Conservation (phyloP, 1,284 basidiomycete genomes). For the Cryptococcus sp. region DNA sequence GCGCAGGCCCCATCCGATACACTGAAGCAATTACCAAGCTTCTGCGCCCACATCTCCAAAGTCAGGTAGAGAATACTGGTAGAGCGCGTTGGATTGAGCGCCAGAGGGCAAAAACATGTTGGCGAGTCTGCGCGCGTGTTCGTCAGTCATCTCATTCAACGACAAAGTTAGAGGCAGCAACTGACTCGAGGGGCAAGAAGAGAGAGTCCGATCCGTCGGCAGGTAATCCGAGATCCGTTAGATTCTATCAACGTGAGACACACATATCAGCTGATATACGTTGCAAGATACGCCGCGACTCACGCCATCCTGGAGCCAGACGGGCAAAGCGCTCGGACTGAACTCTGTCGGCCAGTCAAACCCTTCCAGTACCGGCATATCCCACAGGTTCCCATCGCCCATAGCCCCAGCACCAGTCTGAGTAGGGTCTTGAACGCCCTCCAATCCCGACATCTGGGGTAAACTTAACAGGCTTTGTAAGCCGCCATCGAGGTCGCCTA, state of each 20-base stretch:
- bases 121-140: conserved; percentile 35
- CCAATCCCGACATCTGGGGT: conserved; percentile 25
- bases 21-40: conserved; percentile 43
- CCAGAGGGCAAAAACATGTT: conserved; percentile 51
- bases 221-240: conserved; percentile 83
- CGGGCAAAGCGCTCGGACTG: conserved; percentile 46
- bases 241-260: conserved; percentile 58
- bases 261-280: too few species aligned
- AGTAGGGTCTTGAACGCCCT: neutral
- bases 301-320: conserved; percentile 64
- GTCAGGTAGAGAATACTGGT: conserved; percentile 45
- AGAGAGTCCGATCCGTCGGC: conserved; percentile 84
- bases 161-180: conserved; percentile 1
- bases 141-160: neutral
- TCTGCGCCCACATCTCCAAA: conserved; percentile 50
- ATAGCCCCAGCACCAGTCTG: conserved; percentile 6
- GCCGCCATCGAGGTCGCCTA: conserved; percentile 37
- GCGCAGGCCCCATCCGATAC: neutral
- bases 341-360: conserved; percentile 71
- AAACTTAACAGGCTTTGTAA: conserved; percentile 44
- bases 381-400: conserved; percentile 53
- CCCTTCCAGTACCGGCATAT: conserved; percentile 69
- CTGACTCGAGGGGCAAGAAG: conserved; percentile 64
- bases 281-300: conserved; percentile 46
- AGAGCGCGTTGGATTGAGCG: conserved; percentile 32